Base-by-base conservation (phyloP, 257 asterid genomes). In the Plectranthus barbatus region DNA sequence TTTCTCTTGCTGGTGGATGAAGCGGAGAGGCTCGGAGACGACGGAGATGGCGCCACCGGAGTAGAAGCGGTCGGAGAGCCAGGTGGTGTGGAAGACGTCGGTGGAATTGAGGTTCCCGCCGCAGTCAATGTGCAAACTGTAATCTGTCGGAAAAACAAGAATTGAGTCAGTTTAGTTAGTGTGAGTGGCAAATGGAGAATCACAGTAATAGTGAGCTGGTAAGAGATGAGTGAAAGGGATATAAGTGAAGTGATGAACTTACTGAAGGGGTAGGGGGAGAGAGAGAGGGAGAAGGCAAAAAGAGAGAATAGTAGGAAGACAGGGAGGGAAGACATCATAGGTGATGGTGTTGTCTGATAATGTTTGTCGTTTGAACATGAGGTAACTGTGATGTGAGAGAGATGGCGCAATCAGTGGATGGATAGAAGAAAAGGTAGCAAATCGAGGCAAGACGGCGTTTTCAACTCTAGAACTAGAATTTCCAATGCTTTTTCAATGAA, bases 21-120 rank as follows among this genome's bases (percentile, higher is more conserved):
- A 51, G 84, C 59, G 64, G 81, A 93, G 95, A 0, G 99, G 99
- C 76, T 90, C 99, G 62, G 96, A 93, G 31, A 90, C 97, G 14
- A 87, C 79, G 18, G 89, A 77, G 52, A 83, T 62, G 58, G 84
- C 66, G 29, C 99, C 99, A 69, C 83, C 91, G 75, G 96, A 78
- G 82, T 55, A 86, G 84, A 69, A 84, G 24, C 91, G 80, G 78
- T 93, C 97, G 76, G 95, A 86, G 45, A 90, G 75, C 99, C 99
- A 93, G n/a, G 78, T 46, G 20, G 86, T 77, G 67, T 66, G 70
- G 82, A 84, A 90, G 29, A 78, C 59, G 37, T 97, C 99, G 65
- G 83, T 89, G 73, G 96, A 81, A 73, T 93, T 77, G 4, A 78
- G 71, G 11, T 23, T 74, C 21, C 87, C 78, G 61, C 99, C 99